Evolutionary conservation across 345 rosid species (phyloP), one percentile per base, ranked within the genome.

Genomic region (Pistacia vera): DNA sequence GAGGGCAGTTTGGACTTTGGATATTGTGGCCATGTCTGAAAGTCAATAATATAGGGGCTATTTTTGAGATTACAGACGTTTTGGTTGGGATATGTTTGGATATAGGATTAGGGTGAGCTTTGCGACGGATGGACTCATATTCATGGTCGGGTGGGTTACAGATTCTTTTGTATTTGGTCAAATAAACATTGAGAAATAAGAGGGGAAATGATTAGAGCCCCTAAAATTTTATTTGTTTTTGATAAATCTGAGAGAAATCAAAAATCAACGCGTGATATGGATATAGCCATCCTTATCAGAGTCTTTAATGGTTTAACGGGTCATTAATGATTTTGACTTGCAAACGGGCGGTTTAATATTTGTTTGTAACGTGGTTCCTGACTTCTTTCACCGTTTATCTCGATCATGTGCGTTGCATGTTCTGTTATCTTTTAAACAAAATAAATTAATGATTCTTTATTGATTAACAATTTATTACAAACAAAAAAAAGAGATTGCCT

Each of bases 1-100:
- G 13, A 67, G 38, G 58, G 17, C 54, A 54, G 17, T 75, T 64
- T 57, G 66, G 75, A 61, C 63, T 41, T 7, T 6, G 41, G 16
- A 51, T 66, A 55, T 52, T n/a, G 13, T 17, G n/a, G 1, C 11
- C 6, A 22, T 48, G 68, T 30, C 65, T 20, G 73, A 28, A 28
- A 6, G 54, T 49, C 13, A 49, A 49, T 51, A 28, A 5, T 17
- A 6, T 17, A 63, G 38, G 76, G 76, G 68, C 11, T 64, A 14
- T 3, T 52, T 63, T 51, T 14, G 76, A 22, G 55, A 2, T 6
- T 63, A 11, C 0, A 11, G 11, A 22, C 61, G 49, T 52, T 28
- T 30, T 69, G 49, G 44, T 17, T 48, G 11, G 38, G 28, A 4
- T 58, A 38, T 65, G 75, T 65, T 64, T 58, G 67, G 61, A 17